Evolutionary conservation across 2,329 filamentous ascomycete genomes (phyloP).

Genomic region (Alternaria sp.): DNA sequence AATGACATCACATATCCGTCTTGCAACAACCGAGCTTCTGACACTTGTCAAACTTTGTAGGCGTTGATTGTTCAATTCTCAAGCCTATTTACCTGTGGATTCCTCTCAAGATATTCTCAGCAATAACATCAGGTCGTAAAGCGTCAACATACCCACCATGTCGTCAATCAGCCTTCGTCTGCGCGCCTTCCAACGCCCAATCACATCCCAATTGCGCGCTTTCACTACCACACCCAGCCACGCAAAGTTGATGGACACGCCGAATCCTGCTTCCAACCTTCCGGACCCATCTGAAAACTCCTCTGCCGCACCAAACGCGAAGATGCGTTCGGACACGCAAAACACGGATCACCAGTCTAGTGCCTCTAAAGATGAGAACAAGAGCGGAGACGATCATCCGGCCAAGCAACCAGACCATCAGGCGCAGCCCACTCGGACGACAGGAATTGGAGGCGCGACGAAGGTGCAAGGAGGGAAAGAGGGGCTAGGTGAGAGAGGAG

Average conservation of each 20-base stretch:
- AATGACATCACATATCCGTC: slow-evolving; percentile 11
- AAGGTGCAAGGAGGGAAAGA: slow-evolving; percentile 48
- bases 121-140: no score
- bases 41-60: not conserved
- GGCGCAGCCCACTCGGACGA: slow-evolving; percentile 39
- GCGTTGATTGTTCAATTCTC: not conserved
- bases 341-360: slow-evolving; percentile 44
- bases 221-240: slow-evolving; percentile 19
- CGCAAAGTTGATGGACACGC: slow-evolving; percentile 28
- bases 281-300: slow-evolving; percentile 30
- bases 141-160: not conserved
- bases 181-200: slow-evolving; percentile 7
- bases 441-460: slow-evolving; percentile 43
- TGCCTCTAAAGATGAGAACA: slow-evolving; percentile 39
- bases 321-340: slow-evolving; percentile 35
- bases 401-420: slow-evolving; percentile 52
- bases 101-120: not conserved
- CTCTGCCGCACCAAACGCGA: slow-evolving; percentile 32
- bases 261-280: slow-evolving; percentile 29
- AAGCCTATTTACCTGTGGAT: not conserved
- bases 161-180: slow-evolving; percentile 10
- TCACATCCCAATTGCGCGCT: not conserved
- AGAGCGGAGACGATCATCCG: slow-evolving; percentile 47
- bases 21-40: not conserved
- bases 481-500: slow-evolving; percentile 32